Evolutionary conservation across 768 basidiomycete species (phyloP), one percentile per base, ranked within the genome.

Genomic region (Paxillus ammoniavirescens): DNA sequence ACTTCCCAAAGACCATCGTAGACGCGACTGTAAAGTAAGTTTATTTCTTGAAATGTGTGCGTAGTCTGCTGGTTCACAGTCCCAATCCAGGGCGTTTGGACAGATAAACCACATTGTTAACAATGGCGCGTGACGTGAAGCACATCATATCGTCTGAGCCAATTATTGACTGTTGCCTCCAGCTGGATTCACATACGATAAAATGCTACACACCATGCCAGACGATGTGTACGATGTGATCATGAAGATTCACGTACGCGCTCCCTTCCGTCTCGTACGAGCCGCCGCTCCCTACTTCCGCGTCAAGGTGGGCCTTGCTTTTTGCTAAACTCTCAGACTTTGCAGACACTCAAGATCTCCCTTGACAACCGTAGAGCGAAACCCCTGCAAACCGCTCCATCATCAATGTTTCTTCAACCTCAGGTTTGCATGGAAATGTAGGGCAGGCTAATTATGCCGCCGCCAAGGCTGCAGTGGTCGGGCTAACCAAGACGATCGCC

Each of bases 101-200:
- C 88, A 90, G 65, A 84, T 93, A 47, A 91, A 93, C 70, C 89
- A 93, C 66, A 89, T 93, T 49, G 77, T 93, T 31, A 92, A 92
- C 72, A 93, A 93, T 57, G 86, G 83, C 79, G 28, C 47, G 74
- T 65, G 3, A n/a, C 2, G 8, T 36, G 5, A 9, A 15, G 36
- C n/a, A n/a, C 10, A 13, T 46, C 15, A 18, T 38, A 8, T 30
- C 4, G 2, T 14, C 14, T 9, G n/a, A 15, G 9, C 50, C 52
- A 36, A 57, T 49, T 42, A 40, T 38, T 43, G 47, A 33, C 38
- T 43, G 6, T 40, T 10, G 23, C 17, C 9, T 15, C 47, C 56
- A 83, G 85, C 86, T 44, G 86, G 84, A 45, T 90, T 90, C 73
- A 89, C 88, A 7, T 89, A 80, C 61, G 88, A 91, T 78, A 87